Evolutionary conservation across 2,329 filamentous ascomycete genomes (phyloP).

Genomic region (Arthroderma sp.): DNA sequence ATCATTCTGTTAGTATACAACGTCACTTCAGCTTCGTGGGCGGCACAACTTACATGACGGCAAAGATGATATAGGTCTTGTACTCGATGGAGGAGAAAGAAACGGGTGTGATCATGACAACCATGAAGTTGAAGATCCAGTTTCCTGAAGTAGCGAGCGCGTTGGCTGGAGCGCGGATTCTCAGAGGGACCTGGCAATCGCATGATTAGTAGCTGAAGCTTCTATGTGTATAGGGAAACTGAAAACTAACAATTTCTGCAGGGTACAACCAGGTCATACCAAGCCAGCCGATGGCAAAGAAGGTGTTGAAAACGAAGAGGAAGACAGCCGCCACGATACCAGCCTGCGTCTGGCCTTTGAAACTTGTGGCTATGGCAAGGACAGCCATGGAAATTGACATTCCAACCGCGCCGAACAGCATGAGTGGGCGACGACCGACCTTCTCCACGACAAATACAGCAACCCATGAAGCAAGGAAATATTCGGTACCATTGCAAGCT

Average conservation of each 20-base stretch:
- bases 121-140: slow-evolving; percentile 52
- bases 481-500: slow-evolving; percentile 44
- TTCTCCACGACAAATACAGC: slow-evolving; percentile 41
- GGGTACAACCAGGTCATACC: slow-evolving; percentile 53
- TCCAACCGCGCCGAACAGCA: slow-evolving; percentile 56
- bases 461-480: slow-evolving; percentile 41
- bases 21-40: neutral
- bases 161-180: slow-evolving; percentile 45
- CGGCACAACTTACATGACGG: slow-evolving; percentile 35
- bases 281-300: slow-evolving; percentile 50
- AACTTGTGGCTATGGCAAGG: slow-evolving; percentile 31
- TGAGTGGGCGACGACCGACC: slow-evolving; percentile 50
- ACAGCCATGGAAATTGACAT: slow-evolving; percentile 57
- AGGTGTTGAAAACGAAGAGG: slow-evolving; percentile 51
- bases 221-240: neutral
- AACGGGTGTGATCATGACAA: slow-evolving; percentile 55
- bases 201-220: neutral
- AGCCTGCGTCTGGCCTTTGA: slow-evolving; percentile 25
- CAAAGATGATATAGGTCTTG: slow-evolving; percentile 46
- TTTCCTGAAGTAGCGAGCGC: slow-evolving; percentile 51
- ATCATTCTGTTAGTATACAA: slow-evolving; percentile 10
- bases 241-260: slow-evolving; percentile 43
- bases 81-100: slow-evolving; percentile 46
- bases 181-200: slow-evolving; percentile 21
- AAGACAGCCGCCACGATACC: slow-evolving; percentile 40